Base-by-base conservation (phyloP, 169 alveolate genomes). In the Plasmodium cynomolgi region DNA sequence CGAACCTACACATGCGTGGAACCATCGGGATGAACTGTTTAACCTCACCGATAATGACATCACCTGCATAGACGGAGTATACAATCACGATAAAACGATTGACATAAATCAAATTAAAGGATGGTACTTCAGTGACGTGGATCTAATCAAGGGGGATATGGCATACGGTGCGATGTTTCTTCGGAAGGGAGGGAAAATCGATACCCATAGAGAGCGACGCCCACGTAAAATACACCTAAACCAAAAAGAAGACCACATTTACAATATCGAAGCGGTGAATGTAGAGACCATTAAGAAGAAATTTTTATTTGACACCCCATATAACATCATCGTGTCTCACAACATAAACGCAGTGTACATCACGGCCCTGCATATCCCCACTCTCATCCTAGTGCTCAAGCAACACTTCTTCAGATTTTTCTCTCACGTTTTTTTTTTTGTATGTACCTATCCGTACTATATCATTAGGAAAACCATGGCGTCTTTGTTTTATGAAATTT, bases 401-500 rank as follows among this genome's bases (percentile, higher is more conserved):
- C 56, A 90, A 80, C 72, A 90, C 34, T 90, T 90, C 23, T 90
- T 90, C 37, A 41, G 91, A 37, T 90, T 90, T 37, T 90, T 90
- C 50, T 90, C 94, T n/a, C 94, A 90, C 83, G 90, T 90, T 39
- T 90, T 90, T 39, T 90, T 80, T 90, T 90, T 90, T 54, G 54
- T 90, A 62, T 90, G 94, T 41, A 90, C 94, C 44, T 80, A 90
- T 62, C 94, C 94, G n/a, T 90, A 90, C 72, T 90, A 90, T 34
- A 26, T 90, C 4, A 73, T 90, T 80, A 56, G 94, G 72, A 90
- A 80, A 29, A 90, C 91, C 26, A 90, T 90, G 31, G 94, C 94
- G 31, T 90, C 86, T 13, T 41, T 80, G 23, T 80, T 90, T 90
- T 90, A 79, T 44, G 91, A 72, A n/a, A 90, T 90, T 68, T 81